Evolutionary conservation across 495 filamentous ascomycete species (phyloP).

Genomic region (Tuber magnatum): DNA sequence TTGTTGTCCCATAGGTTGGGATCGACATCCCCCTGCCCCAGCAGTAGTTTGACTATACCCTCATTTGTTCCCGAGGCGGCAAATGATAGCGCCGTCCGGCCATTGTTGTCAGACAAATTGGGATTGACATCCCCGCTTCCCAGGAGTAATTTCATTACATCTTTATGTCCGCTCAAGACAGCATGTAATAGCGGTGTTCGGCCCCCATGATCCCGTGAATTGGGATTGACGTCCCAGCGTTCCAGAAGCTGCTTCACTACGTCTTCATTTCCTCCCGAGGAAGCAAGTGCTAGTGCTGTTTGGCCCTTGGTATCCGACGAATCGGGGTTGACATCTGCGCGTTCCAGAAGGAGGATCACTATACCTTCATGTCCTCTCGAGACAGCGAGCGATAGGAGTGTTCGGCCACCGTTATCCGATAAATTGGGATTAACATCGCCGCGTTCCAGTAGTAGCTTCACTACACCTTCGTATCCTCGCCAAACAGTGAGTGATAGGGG

Average conservation of each 20-base stretch:
- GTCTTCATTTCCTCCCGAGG: too few relatives aligned
- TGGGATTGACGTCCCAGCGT: not conserved
- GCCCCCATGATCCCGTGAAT: not conserved
- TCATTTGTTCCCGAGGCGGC: not conserved
- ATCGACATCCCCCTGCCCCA: not conserved
- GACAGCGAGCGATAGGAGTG: too few relatives aligned
- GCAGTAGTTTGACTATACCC: not conserved
- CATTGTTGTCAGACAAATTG: not conserved
- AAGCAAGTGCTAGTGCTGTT: too few relatives aligned
- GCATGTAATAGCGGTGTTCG: not conserved
- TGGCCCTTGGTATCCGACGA: too few relatives aligned
- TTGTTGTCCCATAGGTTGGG: not conserved
- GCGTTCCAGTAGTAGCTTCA: too few relatives aligned
- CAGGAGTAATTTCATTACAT: not conserved
- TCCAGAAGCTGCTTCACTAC: not conserved
- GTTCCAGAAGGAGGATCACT: too few relatives aligned
- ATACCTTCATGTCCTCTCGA: too few relatives aligned
- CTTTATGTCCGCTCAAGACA: not conserved
- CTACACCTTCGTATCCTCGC: too few relatives aligned
- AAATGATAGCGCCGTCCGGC: not conserved
- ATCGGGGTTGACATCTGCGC: not conserved
- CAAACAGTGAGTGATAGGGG: too few relatives aligned
- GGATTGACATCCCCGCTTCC: not conserved
- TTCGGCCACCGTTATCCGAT: too few relatives aligned
- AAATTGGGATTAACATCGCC: too few relatives aligned